Conservation (phyloP, 2,329 filamentous ascomycete species). For the Bisporella sp. region DNA sequence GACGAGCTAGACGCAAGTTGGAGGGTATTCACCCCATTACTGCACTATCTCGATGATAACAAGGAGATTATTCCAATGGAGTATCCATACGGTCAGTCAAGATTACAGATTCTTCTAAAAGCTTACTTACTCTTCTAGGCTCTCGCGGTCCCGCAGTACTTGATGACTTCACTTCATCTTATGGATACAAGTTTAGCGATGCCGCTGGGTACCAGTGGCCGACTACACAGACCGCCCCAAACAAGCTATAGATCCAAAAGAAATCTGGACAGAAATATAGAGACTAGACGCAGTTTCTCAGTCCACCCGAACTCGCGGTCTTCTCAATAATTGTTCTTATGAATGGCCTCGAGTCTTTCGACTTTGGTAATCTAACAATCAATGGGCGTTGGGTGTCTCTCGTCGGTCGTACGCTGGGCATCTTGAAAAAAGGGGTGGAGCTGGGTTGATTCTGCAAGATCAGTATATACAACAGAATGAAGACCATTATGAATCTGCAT, state of each 20-base stretch:
- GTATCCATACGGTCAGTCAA: slow-evolving; percentile 85
- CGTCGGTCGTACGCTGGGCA: not conserved
- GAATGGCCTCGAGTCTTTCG: too few species aligned
- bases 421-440: not conserved
- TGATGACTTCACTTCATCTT: slow-evolving; percentile 96
- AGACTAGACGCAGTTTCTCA: too few species aligned
- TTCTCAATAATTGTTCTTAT: too few species aligned
- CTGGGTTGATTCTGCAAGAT: too few species aligned
- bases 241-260: slow-evolving; percentile 65
- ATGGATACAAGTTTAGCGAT: slow-evolving; percentile 97
- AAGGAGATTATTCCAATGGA: slow-evolving; percentile 99
- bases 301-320: too few species aligned
- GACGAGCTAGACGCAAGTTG: slow-evolving; percentile 96
- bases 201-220: slow-evolving; percentile 95
- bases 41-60: slow-evolving; percentile 98
- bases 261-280: not conserved
- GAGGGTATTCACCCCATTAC: slow-evolving; percentile 95
- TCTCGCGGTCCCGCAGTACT: slow-evolving; percentile 94
- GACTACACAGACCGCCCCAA: slow-evolving; percentile 63
- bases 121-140: slow-evolving; percentile 44
- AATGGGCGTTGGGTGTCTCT: not conserved
- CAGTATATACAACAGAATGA: too few species aligned
- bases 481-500: too few species aligned
- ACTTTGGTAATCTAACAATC: too few species aligned
- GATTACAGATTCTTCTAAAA: not conserved